These are phyloP conservation scores for Mortierella sp. DNA, from an alignment of 371 early-diverging fungal genomes.

Conservation along the genomic window DNA sequence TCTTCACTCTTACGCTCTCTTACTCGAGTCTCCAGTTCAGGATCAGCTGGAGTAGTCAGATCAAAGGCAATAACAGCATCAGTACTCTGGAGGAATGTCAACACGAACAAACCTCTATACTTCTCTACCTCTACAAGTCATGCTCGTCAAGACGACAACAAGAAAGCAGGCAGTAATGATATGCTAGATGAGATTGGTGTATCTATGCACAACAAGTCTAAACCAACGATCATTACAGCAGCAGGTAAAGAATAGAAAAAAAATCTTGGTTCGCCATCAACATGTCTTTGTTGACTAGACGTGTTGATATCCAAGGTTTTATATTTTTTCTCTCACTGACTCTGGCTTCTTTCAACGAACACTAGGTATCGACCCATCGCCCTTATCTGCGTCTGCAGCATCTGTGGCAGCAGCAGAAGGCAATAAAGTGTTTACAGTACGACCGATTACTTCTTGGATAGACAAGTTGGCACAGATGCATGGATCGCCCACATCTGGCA, in stretches of 20 bases:
- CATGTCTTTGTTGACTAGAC: too few relatives aligned
- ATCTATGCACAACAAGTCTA: constrained; percentile 15
- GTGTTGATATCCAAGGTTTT: too few relatives aligned
- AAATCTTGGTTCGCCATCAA: too few relatives aligned
- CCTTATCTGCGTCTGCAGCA: not conserved
- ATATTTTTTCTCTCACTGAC: too few relatives aligned
- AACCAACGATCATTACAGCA: constrained; percentile 33
- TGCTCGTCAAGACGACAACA: not conserved
- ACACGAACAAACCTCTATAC: constrained; percentile 26
- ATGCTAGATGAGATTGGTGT: constrained; percentile 24
- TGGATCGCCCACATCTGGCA: constrained; percentile 38
- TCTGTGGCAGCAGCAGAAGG: constrained; percentile 8
- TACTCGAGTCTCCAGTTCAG: not conserved
- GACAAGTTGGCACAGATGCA: constrained; percentile 57
- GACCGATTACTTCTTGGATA: constrained; percentile 64
- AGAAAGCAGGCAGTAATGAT: constrained; percentile 9
- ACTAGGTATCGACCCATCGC: not conserved
- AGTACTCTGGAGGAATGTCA: constrained; percentile 7
- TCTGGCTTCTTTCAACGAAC: too few relatives aligned
- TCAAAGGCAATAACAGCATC: not conserved
- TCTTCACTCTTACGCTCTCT: not conserved
- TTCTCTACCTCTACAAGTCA: constrained; percentile 11
- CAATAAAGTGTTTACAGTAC: constrained; percentile 58
- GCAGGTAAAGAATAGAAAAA: constrained; percentile 15
- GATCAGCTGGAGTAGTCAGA: too few relatives aligned